Base-by-base conservation (phyloP, 176 grass and related monocot species). In the Aegilops longissima region DNA sequence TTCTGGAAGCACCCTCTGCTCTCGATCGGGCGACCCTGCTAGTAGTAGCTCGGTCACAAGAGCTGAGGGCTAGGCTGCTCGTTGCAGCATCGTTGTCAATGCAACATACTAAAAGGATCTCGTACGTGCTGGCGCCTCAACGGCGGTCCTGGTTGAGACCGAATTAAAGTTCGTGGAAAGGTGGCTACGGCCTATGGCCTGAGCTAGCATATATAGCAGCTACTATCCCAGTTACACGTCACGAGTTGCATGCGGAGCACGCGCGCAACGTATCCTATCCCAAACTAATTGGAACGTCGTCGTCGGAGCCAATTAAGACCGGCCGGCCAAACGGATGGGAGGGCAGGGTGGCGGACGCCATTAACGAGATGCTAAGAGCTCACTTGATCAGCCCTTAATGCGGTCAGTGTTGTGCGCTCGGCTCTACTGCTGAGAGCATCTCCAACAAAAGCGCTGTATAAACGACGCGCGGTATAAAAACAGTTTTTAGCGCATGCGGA, bases 301-400 rank as follows among this genome's bases (percentile, higher is more conserved):
- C n/a, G 21, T 16, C 74, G 27, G 73, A 77, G 61, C 68, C 44
- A 79, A 91, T 87, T 65, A 87, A 80, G 86, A 59, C 67, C 27
- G 44, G 69, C 89, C 89, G 89, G 76, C 36, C 49, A 81, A 52
- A 76, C 85, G 68, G 85, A 35, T 84, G 81, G 85, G 85, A 47
- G 18, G 0, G 49, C 13, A 16, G 51, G 2, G 51, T 2, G 67
- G 24, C n/a, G 73, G 61, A 56, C n/a, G 62, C 61, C 67, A 76
- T 87, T 66, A 90, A 47, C 12, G 47, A 13, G 12, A 3, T 3
- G 5, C 35, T 36, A 6, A 16, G 52, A 44, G 78, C 9, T 66
- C 3, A 66, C 10, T 47, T 74, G 24, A 76, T 54, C 24, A 29
- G 72, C 27, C 52, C 27, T 33, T 33, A 77, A 56, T 77, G 24